Conservation (phyloP, 2,329 filamentous ascomycete genomes). For the Stromatinia cepivora region DNA sequence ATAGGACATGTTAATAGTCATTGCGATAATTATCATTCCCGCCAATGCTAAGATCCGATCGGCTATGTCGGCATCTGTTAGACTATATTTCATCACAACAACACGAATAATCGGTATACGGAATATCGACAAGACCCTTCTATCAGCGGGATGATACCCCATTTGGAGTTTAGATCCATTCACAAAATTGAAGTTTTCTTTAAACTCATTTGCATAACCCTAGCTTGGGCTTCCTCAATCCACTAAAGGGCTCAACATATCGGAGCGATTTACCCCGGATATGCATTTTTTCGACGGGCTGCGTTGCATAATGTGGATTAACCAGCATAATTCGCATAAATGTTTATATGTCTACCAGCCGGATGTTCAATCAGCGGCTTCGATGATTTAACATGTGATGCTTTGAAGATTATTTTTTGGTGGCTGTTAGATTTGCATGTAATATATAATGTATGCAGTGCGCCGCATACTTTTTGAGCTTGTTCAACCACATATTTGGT, state of each 20-base stretch:
- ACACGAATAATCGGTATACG: neutral
- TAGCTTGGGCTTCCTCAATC: neutral
- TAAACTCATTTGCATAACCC: neutral
- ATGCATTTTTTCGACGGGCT: neutral
- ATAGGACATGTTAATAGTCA: neutral
- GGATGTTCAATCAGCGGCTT: neutral
- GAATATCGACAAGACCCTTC: too few species aligned
- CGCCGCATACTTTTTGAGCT: neutral
- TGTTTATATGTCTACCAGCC: neutral
- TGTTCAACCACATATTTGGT: conserved; percentile 4
- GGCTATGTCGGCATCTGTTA: neutral
- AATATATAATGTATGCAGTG: neutral
- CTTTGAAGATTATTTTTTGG: neutral
- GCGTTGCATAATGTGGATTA: conserved; percentile 7
- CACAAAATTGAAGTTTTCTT: neutral
- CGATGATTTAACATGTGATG: neutral
- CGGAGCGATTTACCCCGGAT: neutral
- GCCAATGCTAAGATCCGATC: neutral
- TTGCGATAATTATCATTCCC: neutral
- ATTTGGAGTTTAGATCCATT: neutral
- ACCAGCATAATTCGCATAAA: conserved; percentile 9
- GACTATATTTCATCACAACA: neutral
- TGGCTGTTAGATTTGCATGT: neutral
- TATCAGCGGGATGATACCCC: neutral
- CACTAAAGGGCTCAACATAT: neutral